Percentiles rank a stretch among this genome's conserved stretches.
Conservation (phyloP, 192 early-diverging fungal species). For the Entomortierella lignicola region DNA sequence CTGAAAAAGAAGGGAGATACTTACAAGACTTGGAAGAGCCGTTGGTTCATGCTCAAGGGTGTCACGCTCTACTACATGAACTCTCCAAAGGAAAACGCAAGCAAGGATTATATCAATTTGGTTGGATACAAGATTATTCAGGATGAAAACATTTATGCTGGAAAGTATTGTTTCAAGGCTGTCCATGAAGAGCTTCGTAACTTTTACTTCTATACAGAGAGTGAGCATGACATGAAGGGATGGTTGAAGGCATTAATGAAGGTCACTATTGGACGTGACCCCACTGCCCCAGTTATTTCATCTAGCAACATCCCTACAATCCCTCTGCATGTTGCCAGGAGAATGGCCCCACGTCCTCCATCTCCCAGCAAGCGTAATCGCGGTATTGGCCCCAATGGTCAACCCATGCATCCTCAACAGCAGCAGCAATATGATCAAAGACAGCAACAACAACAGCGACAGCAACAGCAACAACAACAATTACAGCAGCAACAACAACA, state of each 20-base stretch:
- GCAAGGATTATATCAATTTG: slow-evolving; percentile 69
- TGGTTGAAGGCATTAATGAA: slow-evolving; percentile 75
- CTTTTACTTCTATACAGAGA: slow-evolving; percentile 71
- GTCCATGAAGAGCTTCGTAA: slow-evolving; percentile 67
- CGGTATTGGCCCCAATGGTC: slow-evolving; percentile 31
- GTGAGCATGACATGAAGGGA: slow-evolving; percentile 56
- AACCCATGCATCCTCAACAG: slow-evolving; percentile 36
- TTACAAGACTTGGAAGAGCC: slow-evolving; percentile 70
- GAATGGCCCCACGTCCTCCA: slow-evolving; percentile 63
- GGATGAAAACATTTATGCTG: slow-evolving; percentile 67
- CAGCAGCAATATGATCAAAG: slow-evolving; percentile 21
- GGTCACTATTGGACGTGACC: slow-evolving; percentile 68
- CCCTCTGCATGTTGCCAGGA: slow-evolving; percentile 64
- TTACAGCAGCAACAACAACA: neutral
- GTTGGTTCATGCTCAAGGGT: slow-evolving; percentile 74
- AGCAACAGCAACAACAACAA: slow-evolving; percentile 26
- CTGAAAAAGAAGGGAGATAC: slow-evolving; percentile 69
- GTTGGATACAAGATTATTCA: slow-evolving; percentile 68
- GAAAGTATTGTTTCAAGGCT: slow-evolving; percentile 73
- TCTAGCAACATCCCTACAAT: slow-evolving; percentile 71
- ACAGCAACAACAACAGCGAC: slow-evolving; percentile 20
- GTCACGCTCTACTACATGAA: slow-evolving; percentile 70
- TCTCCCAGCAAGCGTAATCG: slow-evolving; percentile 28
- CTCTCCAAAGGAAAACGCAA: slow-evolving; percentile 57
- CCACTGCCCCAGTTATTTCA: slow-evolving; percentile 65